Evolutionary conservation across 805 yeast species (phyloP), one percentile per base, ranked within the genome.

Genomic region (Scheffersomyces ergatensis): DNA sequence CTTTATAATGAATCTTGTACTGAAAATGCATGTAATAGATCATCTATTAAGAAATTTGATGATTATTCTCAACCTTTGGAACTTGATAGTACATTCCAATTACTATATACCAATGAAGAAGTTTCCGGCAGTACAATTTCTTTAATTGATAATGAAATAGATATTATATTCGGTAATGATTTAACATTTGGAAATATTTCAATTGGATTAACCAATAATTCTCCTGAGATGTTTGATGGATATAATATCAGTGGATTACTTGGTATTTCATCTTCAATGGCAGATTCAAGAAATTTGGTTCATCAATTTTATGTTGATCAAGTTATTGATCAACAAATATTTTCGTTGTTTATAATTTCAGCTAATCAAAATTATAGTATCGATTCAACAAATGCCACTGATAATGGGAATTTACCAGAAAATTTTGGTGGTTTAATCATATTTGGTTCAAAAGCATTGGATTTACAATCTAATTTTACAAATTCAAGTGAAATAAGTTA

Each of bases 161-260:
- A 40, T 33, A 34, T 58, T 20, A 45, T 54, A 3, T 48, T 70
- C 31, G 54, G 70, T n/a, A 68, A 70, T 6, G 65, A 60, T n/a
- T 58, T 64, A 38, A 46, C 50, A 38, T 56, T 73, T 1, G 45
- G 56, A 11, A 58, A 72, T 47, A 71, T 76, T 48, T 56, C 68
- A 17, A 70, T 82, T 47, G 88, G 88, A 16, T 65, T 72, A 23
- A 83, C 85, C 0, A 50, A 58, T 13, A 33, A 58, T 4, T 83
- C 77, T 2, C 85, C 85, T 2, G 67, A 65, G 24, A 67, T 78
- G 42, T 82, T 82, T 46, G 63, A 62, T 3, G 62, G 64, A 14
- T 81, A 77, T 55, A 66, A 72, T 13, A 73, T 80, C 30, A 76
- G 78, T 46, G 88, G 88, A 14, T 73, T 82, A 15, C 52, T 82